These are phyloP conservation scores for Ammopiptanthus mongolicus DNA, from an alignment of 306 rosid species.

Conservation along the genomic window DNA sequence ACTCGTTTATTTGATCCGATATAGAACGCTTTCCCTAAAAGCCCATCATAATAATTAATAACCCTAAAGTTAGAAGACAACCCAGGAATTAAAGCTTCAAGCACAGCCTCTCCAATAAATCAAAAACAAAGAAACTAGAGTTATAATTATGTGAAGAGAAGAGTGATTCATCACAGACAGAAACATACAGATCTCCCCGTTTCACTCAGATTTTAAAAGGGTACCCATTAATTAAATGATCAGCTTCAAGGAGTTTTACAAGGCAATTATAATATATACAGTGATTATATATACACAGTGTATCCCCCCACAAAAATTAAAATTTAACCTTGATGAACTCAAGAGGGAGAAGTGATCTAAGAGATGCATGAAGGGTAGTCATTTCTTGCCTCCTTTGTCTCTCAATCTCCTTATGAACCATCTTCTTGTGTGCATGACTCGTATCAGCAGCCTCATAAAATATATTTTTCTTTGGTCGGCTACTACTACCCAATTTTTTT, in stretches of 20 bases:
- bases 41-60: not conserved
- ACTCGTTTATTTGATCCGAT: slow-evolving; percentile 56
- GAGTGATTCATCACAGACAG: not conserved
- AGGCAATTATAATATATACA: not conserved
- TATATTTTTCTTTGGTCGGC: not conserved
- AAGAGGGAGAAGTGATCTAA: slow-evolving; percentile 56
- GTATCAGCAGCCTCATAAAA: not conserved
- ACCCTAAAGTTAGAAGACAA: not conserved
- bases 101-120: not conserved
- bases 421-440: slow-evolving; percentile 16
- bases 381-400: slow-evolving; percentile 74
- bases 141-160: not conserved
- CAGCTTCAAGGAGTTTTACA: not conserved
- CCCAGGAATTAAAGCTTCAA: not conserved
- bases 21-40: slow-evolving; percentile 76
- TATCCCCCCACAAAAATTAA: not conserved
- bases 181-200: not conserved
- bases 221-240: not conserved
- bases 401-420: slow-evolving; percentile 57
- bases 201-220: not conserved
- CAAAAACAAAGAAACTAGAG: not conserved
- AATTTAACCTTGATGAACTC: slow-evolving; percentile 42
- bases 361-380: slow-evolving; percentile 48
- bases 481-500: not conserved
- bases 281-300: too few relatives aligned